Base-by-base conservation (phyloP, 2,329 filamentous ascomycete genomes). In the Ophiostoma novo-ulmi region DNA sequence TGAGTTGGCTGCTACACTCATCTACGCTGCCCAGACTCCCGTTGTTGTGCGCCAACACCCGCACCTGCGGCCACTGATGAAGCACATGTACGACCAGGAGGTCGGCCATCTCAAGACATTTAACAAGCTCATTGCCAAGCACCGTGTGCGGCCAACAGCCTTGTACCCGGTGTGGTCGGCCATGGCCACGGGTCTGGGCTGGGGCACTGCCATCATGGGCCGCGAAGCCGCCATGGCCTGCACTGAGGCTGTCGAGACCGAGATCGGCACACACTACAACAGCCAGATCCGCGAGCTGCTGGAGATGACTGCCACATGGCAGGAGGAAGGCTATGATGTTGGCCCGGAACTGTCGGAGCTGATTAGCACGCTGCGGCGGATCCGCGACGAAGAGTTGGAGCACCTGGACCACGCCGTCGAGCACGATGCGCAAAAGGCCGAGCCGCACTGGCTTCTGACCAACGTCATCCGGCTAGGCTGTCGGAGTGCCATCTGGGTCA, bases 41-140 rank as follows among this genome's bases (percentile, higher is more conserved):
- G 87, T 89, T n/a, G 82, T 98, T 69, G 84, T 93, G 71, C 86
- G 87, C 74, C 87, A 90, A 5, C 90, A 97, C 78, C 94, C 95
- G 0, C 91, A 97, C 78, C 88, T 99, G 22, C 90, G 92, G 7
- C 91, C 93, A 0, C 82, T 98, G 41, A 97, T 99, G 93, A 88
- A 89, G 76, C 95, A 98, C 85, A 99, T 99, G 95, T 94, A 97
- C 83, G 92, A 95, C 76, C 95, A 99, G 79, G 95, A 99, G 83
- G 93, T 88, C 14, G 90, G 88, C 10, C 95, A 99, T 80, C 89
- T 98, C 75, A 80, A 82, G 4, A 95, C 89, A 48, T 99, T 98
- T 85, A 97, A 97, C 80, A 77, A 83, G 3, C 85, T 98, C 36
- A 83, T 98, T 5, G 88, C 91, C 22, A 91, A 89, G 76, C 95